phyloP scores from a whole-genome alignment of 805 yeast species.

The Hanseniaspora jakobsenii region DNA sequence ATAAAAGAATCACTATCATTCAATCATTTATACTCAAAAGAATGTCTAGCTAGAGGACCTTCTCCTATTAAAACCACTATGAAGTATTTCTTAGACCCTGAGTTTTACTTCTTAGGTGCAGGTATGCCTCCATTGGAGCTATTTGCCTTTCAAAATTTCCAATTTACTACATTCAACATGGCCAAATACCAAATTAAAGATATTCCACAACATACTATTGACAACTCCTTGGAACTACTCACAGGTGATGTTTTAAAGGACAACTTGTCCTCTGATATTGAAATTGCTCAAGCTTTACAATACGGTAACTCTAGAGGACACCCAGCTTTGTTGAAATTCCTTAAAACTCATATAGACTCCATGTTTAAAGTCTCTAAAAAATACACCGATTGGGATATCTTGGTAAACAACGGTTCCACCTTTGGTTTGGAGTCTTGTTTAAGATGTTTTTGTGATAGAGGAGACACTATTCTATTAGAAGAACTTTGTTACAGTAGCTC shows the following conservation, averaged over 20 bases:
- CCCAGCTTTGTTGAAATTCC: slow-evolving; percentile 51
- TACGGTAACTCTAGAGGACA: slow-evolving; percentile 82
- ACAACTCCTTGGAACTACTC: too few species aligned
- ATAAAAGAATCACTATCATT: slow-evolving; percentile 40
- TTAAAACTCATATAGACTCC: slow-evolving; percentile 61
- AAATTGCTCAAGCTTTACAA: slow-evolving; percentile 76
- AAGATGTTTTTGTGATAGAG: slow-evolving; percentile 63
- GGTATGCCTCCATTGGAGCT: slow-evolving; percentile 85
- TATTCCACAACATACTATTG: slow-evolving; percentile 19
- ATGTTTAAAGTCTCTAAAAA: slow-evolving; percentile 33
- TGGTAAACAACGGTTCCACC: slow-evolving; percentile 76
- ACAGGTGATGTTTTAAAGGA: slow-evolving; percentile 28
- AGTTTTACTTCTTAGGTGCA: slow-evolving; percentile 82
- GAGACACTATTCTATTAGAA: slow-evolving; percentile 75
- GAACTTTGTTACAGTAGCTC: slow-evolving; percentile 77
- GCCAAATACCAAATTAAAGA: slow-evolving; percentile 37
- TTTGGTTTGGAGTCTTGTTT: slow-evolving; percentile 75
- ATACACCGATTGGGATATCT: slow-evolving; percentile 59
- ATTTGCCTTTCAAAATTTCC: slow-evolving; percentile 83
- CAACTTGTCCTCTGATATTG: slow-evolving; percentile 46
- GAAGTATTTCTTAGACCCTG: slow-evolving; percentile 60
- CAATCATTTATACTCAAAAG: slow-evolving; percentile 61
- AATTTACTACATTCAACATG: slow-evolving; percentile 67
- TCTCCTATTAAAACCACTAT: slow-evolving; percentile 80
- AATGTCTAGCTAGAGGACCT: slow-evolving; percentile 61